Base-by-base conservation (phyloP, 1,284 basidiomycete genomes). In the Ceratobasidium sp. region DNA sequence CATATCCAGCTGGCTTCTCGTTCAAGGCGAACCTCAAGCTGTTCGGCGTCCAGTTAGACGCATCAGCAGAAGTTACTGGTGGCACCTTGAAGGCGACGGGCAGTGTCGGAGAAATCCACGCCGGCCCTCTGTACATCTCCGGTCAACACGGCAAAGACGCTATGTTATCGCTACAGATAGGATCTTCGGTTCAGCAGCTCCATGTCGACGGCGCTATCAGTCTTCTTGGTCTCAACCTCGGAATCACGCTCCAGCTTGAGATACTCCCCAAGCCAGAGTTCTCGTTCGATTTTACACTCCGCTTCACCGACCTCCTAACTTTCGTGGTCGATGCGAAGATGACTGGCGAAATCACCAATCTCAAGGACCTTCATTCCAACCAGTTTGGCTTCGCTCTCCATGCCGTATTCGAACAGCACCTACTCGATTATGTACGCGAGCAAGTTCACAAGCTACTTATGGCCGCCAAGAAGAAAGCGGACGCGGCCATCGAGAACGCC, bases 21-120 rank as follows among this genome's bases (percentile, higher is more conserved):
- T 69, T 69, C 67, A 44, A 46, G 39, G 39, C 67, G 26, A 15
- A 56, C 13, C 13, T 69, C 10, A 69, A n/a, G 33, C 46, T 69
- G 5, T 69, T 69, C 42, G 67, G 42, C 7, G 23, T 20, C 23
- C 18, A 56, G 7, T 7, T 26, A 56, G 18, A 20, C 23, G 55
- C 55, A 7, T 56, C 55, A 20, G 55, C 23, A 5, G 55, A 40
- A 13, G 67, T n/a, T 23, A 46, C 33, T 4, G 67, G 67, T 5
- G 67, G 67, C 40, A 53, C 42, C 46, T 49, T 39, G 9, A 46
- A 69, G 20, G 67, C 44, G 13, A 46, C 6, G 7, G 44, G 67
- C 20, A 40, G 40, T 15, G 18, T 49, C 26, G 39, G 49, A 15
- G 49, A 69, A 10, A 10, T 69, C 46, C 5, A 5, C 18, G 13